These are phyloP conservation scores for Lactifluus hygrophoroides DNA, from an alignment of 768 basidiomycete species.

Conservation along the genomic window DNA sequence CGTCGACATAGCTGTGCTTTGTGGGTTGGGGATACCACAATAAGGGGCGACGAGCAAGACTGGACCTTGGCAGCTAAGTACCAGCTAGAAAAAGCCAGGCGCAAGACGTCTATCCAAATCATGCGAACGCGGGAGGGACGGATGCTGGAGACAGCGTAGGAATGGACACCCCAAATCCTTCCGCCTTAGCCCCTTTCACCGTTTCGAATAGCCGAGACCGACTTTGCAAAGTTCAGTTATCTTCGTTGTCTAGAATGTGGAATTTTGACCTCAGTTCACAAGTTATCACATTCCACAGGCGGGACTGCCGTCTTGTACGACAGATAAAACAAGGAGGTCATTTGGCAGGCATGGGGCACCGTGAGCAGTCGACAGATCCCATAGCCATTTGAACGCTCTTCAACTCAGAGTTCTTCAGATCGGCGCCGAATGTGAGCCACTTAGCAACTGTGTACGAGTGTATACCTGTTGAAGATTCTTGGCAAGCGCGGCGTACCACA, in stretches of 20 bases:
- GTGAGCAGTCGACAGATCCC: too few relatives aligned
- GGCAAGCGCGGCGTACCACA: too few relatives aligned
- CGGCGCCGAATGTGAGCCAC: too few relatives aligned
- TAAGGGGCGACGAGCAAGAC: neutral
- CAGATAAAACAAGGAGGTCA: too few relatives aligned
- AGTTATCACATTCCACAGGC: too few relatives aligned
- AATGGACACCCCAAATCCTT: neutral
- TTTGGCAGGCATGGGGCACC: too few relatives aligned
- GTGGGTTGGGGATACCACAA: neutral
- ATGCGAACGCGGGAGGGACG: neutral
- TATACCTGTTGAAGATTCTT: too few relatives aligned
- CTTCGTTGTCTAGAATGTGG: neutral
- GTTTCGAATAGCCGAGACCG: neutral
- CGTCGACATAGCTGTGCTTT: slow-evolving; percentile 29
- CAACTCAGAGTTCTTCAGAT: too few relatives aligned
- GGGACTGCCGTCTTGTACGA: too few relatives aligned
- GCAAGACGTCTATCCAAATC: neutral
- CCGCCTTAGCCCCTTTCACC: neutral
- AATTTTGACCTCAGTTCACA: neutral
- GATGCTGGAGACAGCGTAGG: neutral
- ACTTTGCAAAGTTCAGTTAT: neutral
- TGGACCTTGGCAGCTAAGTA: slow-evolving; percentile 46
- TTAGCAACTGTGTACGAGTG: too few relatives aligned
- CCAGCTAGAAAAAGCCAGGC: slow-evolving; percentile 29
- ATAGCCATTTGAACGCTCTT: too few relatives aligned